Base-by-base conservation (phyloP, 1,139 yeast genomes). In the Scheffersomyces segobiensis region DNA sequence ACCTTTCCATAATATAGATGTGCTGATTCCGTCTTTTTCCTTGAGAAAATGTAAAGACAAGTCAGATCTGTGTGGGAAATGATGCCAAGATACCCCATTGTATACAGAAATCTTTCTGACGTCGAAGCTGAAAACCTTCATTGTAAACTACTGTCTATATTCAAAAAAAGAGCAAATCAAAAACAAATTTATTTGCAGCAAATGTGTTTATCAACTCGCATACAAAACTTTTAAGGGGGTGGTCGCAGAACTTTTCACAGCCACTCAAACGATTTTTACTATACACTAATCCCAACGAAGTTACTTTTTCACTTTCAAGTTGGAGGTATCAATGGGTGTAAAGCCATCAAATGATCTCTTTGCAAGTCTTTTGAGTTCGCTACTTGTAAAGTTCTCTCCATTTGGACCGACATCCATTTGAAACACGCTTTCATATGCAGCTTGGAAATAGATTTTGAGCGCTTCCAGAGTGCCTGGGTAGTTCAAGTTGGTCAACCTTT, bases 31-130 rank as follows among this genome's bases (percentile, higher is more conserved):
- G 48, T 57, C 50, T 5, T 2, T 50, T 10, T 55, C 53, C 21
- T 57, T 53, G 24, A 65, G 57, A 50, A 72, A 65, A 50, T 63
- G 65, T 14, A 71, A 60, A 5, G 67, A 62, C 19, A 73, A 50
- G 48, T 69, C 72, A 10, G 73, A 59, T 42, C 76, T 56, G 49
- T 72, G 75, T 2, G 77, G 77, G 50, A 63, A 69, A 55, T 72
- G 76, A 52, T 58, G 58, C 77, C 77, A 73, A 10, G 21, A 21
- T 2, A 54, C 47, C 3, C 58, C 61, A 21, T 57, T 54, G 50
- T 54, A 55, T 1, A 57, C 53, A 46, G 65, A 63, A 32, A 57
- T 55, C 56, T 63, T 64, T 46, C 61, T 56, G 46, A 64, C 46
- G 5, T 54, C 49, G 52, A 63, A 61, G 14, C 61, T 52, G 48